Evolutionary conservation across 768 basidiomycete species (phyloP).

Genomic region (Mycena albidolilacea): DNA sequence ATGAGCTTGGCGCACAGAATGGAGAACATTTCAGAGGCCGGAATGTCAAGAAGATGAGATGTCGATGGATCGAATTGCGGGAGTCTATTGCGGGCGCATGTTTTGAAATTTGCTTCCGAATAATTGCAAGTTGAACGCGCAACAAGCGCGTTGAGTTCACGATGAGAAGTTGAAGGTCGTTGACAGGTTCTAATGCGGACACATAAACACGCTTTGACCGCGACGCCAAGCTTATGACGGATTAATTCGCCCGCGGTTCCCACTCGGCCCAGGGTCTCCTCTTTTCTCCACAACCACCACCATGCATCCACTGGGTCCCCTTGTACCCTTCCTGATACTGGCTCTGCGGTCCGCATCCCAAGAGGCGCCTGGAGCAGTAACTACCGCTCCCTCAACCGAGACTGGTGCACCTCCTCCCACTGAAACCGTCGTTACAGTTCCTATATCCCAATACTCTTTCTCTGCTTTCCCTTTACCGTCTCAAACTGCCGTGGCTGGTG

Average conservation of each 20-base stretch:
- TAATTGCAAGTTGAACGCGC: too few relatives aligned
- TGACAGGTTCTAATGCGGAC: too few relatives aligned
- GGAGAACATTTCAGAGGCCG: not conserved
- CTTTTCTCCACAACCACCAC: slow-evolving; percentile 22
- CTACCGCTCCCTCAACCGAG: slow-evolving; percentile 24
- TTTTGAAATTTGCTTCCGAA: not conserved
- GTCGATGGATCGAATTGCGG: not conserved
- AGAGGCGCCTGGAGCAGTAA: slow-evolving; percentile 33
- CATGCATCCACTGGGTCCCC: slow-evolving; percentile 28
- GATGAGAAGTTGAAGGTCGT: not conserved
- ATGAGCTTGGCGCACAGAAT: too few relatives aligned
- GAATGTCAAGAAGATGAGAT: not conserved
- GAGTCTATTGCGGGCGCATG: not conserved
- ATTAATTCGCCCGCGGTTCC: too few relatives aligned
- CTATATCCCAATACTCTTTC: slow-evolving; percentile 63
- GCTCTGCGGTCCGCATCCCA: slow-evolving; percentile 23
- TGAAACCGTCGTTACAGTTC: slow-evolving; percentile 46
- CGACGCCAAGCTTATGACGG: too few relatives aligned
- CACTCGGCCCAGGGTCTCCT: not conserved
- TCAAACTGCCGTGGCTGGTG: slow-evolving; percentile 64
- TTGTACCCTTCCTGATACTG: slow-evolving; percentile 31
- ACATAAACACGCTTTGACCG: too few relatives aligned
- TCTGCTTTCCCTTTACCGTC: slow-evolving; percentile 75
- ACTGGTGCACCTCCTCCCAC: slow-evolving; percentile 13
- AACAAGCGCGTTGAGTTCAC: too few relatives aligned